Base-by-base conservation (phyloP, 1,284 basidiomycete species). In the Apiotrichum porosum region DNA sequence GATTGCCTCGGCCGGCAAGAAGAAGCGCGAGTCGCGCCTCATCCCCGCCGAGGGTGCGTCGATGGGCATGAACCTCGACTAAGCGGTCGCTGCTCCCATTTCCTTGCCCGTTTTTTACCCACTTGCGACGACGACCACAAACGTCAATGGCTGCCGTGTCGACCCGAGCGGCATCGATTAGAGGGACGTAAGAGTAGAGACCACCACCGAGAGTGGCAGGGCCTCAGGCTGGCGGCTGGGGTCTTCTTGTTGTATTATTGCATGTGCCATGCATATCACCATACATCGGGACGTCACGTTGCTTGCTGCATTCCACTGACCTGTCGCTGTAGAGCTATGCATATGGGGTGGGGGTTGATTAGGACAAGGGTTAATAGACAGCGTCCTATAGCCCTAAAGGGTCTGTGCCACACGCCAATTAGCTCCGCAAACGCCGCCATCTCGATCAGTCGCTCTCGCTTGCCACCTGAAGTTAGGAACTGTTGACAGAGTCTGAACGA, bases 21-120 rank as follows among this genome's bases (percentile, higher is more conserved):
- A 77, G 64, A 80, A 58, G 49, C 65, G 61, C 60, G 60, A 64
- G 61, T 86, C 80, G 68, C 85, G 85, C 26, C 80, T 94, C 37
- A 76, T 92, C 15, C 69, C 71, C 22, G 68, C 68, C 36, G 66
- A 61, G 19, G 69, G 68, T 12, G 67, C 56, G 77, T 79, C 61
- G 2, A 74, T 73, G 72, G 68, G 71, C 36, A 76, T 75, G 74
- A 54, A 65, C 46, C 44, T 54, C 34, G 52, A 54, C 49, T 54
- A 51, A 44, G 35, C 19, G 12, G 17, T n/a, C n/a, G 8, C 23
- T 9, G 38, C 10, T 18, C n/a, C n/a, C n/a, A n/a, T 18, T 17
- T 2, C 32, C 9, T 17, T 18, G 14, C 6, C 15, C 9, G 32
- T 5, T 4, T 13, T 17, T 34, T 9, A 18, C n/a, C n/a, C n/a